Evolutionary conservation across 2,329 filamentous ascomycete species (phyloP).

Genomic region (Penicillium sp.): DNA sequence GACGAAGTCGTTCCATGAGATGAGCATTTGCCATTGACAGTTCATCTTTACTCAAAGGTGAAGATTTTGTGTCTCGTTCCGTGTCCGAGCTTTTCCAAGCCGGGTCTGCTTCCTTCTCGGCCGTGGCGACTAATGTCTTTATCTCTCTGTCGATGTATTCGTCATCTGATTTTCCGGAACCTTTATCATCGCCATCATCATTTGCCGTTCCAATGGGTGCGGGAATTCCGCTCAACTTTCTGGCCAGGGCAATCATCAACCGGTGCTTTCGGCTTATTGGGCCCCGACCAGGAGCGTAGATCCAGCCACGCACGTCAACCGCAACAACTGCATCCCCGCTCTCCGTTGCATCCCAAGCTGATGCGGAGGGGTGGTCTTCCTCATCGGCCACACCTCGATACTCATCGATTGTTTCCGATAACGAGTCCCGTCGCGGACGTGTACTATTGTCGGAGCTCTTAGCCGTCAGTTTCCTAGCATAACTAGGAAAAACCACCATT

Average conservation of each 20-base stretch:
- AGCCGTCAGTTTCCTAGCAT: constrained; percentile 68
- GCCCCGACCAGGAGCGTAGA: constrained; percentile 81
- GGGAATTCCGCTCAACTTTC: constrained; percentile 83
- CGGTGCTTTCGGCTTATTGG: constrained; percentile 86
- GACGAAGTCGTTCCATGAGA: constrained; percentile 80
- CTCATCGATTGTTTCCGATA: constrained; percentile 35
- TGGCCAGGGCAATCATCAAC: constrained; percentile 78
- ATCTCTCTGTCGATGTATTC: constrained; percentile 73
- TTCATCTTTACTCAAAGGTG: constrained; percentile 68
- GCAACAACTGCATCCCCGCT: constrained; percentile 85
- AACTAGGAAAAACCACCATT: constrained; percentile 93
- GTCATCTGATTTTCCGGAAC: constrained; percentile 50
- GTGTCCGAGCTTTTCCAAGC: constrained; percentile 64
- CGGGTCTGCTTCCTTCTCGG: constrained; percentile 67
- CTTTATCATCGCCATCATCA: constrained; percentile 42
- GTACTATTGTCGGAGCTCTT: constrained; percentile 40
- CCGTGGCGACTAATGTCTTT: constrained; percentile 70
- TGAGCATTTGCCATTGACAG: constrained; percentile 77
- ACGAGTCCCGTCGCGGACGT: constrained; percentile 30
- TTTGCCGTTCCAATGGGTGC: constrained; percentile 52
- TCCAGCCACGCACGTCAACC: constrained; percentile 92
- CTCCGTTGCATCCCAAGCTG: constrained; percentile 76
- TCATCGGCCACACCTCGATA: constrained; percentile 44
- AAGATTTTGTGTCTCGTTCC: constrained; percentile 40
- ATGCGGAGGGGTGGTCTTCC: constrained; percentile 65